Conservation (phyloP, 306 rosid genomes). For the Acacia acuminata region DNA sequence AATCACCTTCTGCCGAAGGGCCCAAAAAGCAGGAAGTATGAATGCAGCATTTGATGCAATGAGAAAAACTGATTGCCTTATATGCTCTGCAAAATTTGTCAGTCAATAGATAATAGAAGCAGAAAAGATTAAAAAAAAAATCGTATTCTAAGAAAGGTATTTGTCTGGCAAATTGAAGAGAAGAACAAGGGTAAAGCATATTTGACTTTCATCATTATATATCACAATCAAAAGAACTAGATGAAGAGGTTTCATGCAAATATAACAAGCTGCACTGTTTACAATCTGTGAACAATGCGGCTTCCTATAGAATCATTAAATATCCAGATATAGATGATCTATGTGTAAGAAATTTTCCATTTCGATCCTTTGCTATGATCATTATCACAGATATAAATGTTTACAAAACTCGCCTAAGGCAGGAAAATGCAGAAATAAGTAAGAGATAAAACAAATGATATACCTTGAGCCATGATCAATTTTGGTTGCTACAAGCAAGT, state of each 20-base stretch:
- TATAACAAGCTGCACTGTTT: neutral
- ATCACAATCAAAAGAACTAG: neutral
- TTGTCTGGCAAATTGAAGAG: slow-evolving; percentile 11
- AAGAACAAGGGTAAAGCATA: slow-evolving; percentile 11
- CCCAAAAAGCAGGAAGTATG: slow-evolving; percentile 87
- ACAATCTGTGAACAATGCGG: neutral
- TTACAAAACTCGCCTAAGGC: neutral
- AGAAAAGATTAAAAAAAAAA: neutral
- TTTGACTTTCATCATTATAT: neutral
- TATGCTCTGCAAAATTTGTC: slow-evolving; percentile 58
- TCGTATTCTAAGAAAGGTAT: slow-evolving; percentile 7
- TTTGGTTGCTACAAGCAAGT: neutral
- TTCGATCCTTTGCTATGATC: neutral
- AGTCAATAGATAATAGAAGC: slow-evolving; percentile 17
- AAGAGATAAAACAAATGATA: neutral
- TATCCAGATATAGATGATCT: neutral
- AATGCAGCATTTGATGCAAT: slow-evolving; percentile 89
- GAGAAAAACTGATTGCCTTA: slow-evolving; percentile 78
- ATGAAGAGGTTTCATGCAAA: neutral
- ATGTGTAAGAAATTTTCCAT: neutral
- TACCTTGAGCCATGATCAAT: neutral
- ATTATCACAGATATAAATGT: neutral
- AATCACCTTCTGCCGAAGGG: slow-evolving; percentile 82
- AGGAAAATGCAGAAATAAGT: neutral
- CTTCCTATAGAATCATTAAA: neutral